phyloP scores from a whole-genome alignment of 345 rosid genomes.

The Eutrema heterophyllum region DNA sequence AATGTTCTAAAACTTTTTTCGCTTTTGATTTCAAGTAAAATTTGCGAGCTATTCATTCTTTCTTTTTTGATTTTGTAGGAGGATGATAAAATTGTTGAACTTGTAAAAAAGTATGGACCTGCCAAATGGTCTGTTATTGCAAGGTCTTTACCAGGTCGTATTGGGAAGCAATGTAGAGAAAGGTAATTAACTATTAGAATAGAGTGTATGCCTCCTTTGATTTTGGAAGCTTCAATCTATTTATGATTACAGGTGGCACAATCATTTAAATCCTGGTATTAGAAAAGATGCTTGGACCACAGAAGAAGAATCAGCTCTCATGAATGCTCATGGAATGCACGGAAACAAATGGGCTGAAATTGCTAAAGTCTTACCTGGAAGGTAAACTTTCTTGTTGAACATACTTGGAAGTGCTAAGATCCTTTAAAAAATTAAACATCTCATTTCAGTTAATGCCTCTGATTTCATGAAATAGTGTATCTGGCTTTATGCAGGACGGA shows the following conservation, averaged over 20 bases:
- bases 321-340: slow-evolving; percentile 67
- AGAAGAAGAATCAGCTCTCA: slow-evolving; percentile 78
- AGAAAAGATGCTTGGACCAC: slow-evolving; percentile 86
- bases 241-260: slow-evolving; percentile 75
- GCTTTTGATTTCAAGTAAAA: neutral
- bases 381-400: slow-evolving; percentile 42
- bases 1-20: neutral
- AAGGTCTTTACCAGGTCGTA: slow-evolving; percentile 84
- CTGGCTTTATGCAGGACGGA: slow-evolving; percentile 60
- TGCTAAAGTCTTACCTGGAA: slow-evolving; percentile 87
- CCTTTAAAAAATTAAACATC: slow-evolving; percentile 38
- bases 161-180: slow-evolving; percentile 97
- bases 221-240: neutral
- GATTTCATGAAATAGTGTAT: neutral
- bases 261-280: slow-evolving; percentile 93
- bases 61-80: slow-evolving; percentile 42
- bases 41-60: neutral
- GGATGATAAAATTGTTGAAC: slow-evolving; percentile 72
- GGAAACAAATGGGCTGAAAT: slow-evolving; percentile 99
- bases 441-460: neutral
- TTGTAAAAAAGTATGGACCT: slow-evolving; percentile 77
- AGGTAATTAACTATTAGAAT: slow-evolving; percentile 43
- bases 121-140: slow-evolving; percentile 96
- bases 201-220: neutral
- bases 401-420: slow-evolving; percentile 38